Base-by-base conservation (phyloP, 2,329 filamentous ascomycete species). In the Aspergillus viridinutans region DNA sequence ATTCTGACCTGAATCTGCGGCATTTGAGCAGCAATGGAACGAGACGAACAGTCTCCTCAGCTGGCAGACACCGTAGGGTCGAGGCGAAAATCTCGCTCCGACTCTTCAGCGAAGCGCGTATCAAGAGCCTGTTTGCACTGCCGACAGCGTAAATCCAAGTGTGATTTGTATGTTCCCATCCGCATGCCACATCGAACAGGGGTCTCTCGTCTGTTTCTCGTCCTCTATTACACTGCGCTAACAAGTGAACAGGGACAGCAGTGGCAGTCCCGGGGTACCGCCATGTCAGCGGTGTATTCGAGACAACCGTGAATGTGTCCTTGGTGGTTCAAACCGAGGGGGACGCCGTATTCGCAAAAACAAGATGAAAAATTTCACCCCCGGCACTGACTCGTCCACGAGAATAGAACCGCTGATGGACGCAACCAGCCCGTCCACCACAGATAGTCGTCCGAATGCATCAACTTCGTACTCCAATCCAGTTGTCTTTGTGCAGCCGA, bases 321-420 rank as follows among this genome's bases (percentile, higher is more conserved):
- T 85, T 21, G 83, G 82, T 7, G 80, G 80, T 48, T 84, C 81
- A 50, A 85, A 85, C 65, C 80, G 83, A 54, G 83, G 83, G 49
- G 83, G 83, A 14, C 77, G 82, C 55, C 78, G 83, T 49, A 78
- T 85, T 56, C 79, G 83, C 53, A 83, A 82, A 65, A 82, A 81
- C 65, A 77, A 73, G 60, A 71, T 72, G 49, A 70, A 73, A 52
- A 68, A 69, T 40, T 68, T 72, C 45, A 71, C 69, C 1, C 68
- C 70, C 1, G 60, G 64, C 29, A 58, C 58, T 21, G 67, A 62
- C 48, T 35, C 61, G 7, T 57, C 68, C 3, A 57, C 65, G 5
- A 66, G 61, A 26, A 70, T 69, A 47, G 61, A 69, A 45, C 65
- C 68, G 10, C 63, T 71, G 53, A 40, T 61, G 32, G 63, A 67